Evolutionary conservation across 345 rosid genomes (phyloP).

Genomic region (Eucalyptus sp.): DNA sequence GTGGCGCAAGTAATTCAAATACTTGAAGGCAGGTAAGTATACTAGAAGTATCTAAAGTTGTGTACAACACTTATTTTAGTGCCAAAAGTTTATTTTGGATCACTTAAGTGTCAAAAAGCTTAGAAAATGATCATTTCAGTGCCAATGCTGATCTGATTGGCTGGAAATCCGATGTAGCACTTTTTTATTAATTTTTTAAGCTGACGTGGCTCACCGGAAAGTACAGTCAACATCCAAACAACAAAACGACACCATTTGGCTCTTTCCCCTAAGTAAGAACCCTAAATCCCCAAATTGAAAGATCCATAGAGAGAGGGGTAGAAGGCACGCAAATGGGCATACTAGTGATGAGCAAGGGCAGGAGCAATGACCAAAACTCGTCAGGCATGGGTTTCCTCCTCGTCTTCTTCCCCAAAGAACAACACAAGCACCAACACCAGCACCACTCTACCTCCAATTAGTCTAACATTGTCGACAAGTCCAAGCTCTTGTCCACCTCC

Average conservation of each 20-base stretch:
- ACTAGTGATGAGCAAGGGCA: fast-evolving
- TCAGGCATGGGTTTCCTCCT: fast-evolving
- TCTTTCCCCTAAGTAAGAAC: no score
- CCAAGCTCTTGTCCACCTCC: no score
- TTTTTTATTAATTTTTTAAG: no score
- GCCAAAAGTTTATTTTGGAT: fast-evolving
- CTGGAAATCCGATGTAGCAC: fast-evolving
- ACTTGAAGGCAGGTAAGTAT: background rate
- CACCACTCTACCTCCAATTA: fast-evolving
- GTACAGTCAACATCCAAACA: fast-evolving
- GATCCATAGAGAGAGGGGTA: fast-evolving
- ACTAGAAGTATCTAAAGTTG: fast-evolving
- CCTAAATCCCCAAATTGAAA: no score
- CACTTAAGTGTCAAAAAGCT: no score
- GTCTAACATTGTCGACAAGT: fast-evolving
- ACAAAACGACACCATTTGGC: fast-evolving
- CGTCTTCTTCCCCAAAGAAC: no score
- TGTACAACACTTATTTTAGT: no score
- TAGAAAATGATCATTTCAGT: no score
- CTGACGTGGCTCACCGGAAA: fast-evolving
- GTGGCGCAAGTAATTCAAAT: background rate
- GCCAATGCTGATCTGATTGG: fast-evolving
- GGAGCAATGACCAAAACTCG: fast-evolving
- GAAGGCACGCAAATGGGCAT: no score
- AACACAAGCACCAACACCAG: no score